A percentile compares a stretch with the other conserved stretches of the same genome.
Conservation (phyloP, 2,329 filamentous ascomycete species). For the Camillea tinctor region DNA sequence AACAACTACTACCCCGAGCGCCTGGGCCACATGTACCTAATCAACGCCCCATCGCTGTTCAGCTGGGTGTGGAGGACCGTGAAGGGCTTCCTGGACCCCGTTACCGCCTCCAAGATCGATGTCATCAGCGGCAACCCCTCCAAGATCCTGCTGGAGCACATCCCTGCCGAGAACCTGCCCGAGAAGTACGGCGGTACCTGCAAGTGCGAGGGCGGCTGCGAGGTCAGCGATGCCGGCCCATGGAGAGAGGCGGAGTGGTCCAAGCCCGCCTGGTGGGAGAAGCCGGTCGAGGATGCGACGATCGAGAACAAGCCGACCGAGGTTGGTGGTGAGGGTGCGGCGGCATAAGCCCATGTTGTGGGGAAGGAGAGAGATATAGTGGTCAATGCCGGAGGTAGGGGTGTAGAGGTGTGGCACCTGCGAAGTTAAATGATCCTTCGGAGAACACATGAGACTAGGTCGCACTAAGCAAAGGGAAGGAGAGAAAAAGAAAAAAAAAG, state of each 20-base stretch:
- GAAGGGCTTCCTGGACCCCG: conserved; percentile 93
- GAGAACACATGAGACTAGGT: too few species aligned
- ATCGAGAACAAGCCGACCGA: conserved; percentile 31
- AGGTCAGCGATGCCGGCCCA: conserved; percentile 83
- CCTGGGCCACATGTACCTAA: conserved; percentile 91
- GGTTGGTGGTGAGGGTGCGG: conserved; percentile 33
- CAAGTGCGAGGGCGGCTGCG: conserved; percentile 78
- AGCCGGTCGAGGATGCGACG: conserved; percentile 38
- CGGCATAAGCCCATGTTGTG: conserved; percentile 30
- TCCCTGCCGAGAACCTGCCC: conserved; percentile 87
- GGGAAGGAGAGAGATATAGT: not conserved
- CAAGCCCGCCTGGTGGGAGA: conserved; percentile 63
- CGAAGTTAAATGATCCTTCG: not conserved
- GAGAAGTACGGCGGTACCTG: conserved; percentile 82
- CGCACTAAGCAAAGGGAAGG: not conserved
- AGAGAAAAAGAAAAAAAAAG: not conserved
- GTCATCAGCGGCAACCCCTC: conserved; percentile 81
- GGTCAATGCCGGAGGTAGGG: conserved; percentile 4
- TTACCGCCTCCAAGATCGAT: conserved; percentile 95
- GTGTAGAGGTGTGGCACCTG: not conserved
- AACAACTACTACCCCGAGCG: conserved; percentile 99
- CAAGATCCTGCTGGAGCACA: conserved; percentile 78
- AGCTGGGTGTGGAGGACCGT: conserved; percentile 79
- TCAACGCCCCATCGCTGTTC: conserved; percentile 98
- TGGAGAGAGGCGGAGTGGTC: conserved; percentile 75